Conservation (phyloP, 2,329 filamentous ascomycete species). For the Sporothrix humicola region DNA sequence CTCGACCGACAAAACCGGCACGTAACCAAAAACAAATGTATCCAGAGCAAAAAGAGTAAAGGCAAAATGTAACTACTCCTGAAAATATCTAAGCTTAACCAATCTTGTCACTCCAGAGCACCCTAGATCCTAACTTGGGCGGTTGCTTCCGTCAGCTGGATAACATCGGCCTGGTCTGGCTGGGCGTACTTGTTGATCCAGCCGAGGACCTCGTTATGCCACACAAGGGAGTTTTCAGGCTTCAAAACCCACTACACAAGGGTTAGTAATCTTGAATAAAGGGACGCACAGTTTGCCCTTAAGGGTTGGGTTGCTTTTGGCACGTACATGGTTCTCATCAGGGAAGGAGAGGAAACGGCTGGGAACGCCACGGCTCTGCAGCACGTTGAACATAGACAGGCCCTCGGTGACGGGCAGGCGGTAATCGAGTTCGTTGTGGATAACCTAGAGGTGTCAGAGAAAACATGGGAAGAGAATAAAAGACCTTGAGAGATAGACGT, state of each 20-base stretch:
- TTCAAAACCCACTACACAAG: constrained; percentile 76
- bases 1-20: no score
- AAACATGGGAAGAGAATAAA: no score
- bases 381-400: constrained; percentile 80
- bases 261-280: not conserved
- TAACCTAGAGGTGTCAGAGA: constrained; percentile 48
- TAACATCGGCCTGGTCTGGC: constrained; percentile 41
- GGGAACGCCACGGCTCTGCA: constrained; percentile 76
- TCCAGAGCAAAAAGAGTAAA: not conserved
- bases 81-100: no score
- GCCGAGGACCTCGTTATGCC: constrained; percentile 83
- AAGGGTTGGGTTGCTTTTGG: no score
- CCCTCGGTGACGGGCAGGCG: constrained; percentile 85
- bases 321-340: constrained; percentile 65
- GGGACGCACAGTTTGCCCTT: no score
- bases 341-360: constrained; percentile 83
- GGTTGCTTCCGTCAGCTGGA: not conserved
- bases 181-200: constrained; percentile 73
- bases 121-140: constrained; percentile 1
- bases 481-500: not conserved
- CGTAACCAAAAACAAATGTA: no score
- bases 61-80: no score
- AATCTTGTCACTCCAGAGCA: not conserved
- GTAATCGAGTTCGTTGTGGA: constrained; percentile 91
- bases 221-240: constrained; percentile 86